Evolutionary conservation across 192 early-diverging fungal species (phyloP), one percentile per base, ranked within the genome.

Genomic region (Coemansia brasiliensis): DNA sequence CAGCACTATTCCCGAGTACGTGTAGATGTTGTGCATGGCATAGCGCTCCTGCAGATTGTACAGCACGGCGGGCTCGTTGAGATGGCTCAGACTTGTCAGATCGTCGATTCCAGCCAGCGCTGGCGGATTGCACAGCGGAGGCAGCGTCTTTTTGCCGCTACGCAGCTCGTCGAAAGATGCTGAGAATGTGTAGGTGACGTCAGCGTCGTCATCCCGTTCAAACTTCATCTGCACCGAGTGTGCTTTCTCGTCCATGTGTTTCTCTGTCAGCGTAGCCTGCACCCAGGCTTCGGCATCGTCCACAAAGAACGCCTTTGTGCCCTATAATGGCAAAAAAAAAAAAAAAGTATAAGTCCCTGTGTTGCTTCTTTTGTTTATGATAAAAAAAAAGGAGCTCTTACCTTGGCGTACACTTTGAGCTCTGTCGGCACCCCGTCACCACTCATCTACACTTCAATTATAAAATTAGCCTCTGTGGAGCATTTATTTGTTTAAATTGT

Each of bases 1-100:
- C 61, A 99, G 75, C 38, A 99, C 95, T 49, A 99, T 94, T 45
- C 96, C 96, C 22, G 94, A 96, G 70, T 98, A 99, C 13, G 96
- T 99, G 74, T 99, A 99, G 62, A 99, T 99, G 56, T 90, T 85
- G 58, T 91, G 82, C 57, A 94, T 91, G 17, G 82, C 76, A 70
- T 96, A 99, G 56, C 96, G 86, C 17, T 90, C 83, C 45, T 74
- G 82, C 66, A 99, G 90, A 59, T 92, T 95, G 70, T 98, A 88
- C 42, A 99, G 83, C 1, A 99, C 95, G 26, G 88, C 87, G 20
- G 91, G 92, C 83, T 98, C 95, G 82, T 99, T 92, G 56, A 99
- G 81, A 65, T 98, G 91, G 55, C 88, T 90, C 21, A 97, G 84
- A 44, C 85, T 89, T 16, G 94, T 90, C 77, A 97, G 71, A 64